Evolutionary conservation across 257 asterid species (phyloP), one percentile per base, ranked within the genome.

Genomic region (Capsicum baccatum): DNA sequence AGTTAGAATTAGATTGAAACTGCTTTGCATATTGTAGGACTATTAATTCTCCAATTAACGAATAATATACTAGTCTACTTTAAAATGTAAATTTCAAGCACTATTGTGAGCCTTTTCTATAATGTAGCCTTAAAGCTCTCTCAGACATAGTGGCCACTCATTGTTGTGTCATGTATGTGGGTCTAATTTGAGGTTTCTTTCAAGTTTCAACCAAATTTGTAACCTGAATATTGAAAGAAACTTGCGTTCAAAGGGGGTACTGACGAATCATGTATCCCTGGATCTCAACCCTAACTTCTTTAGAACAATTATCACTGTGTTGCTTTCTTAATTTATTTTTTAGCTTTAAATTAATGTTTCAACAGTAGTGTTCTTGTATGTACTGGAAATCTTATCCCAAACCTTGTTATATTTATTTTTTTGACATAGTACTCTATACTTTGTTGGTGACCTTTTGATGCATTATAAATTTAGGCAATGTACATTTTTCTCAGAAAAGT

Each of bases 251-350:
- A 57, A 21, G 60, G 59, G 60, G 60, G 80, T 50, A 12, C 44
- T 50, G 80, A 74, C 16, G 44, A 74, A 74, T 74, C 80, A 74
- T 44, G 80, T 74, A 21, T 74, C 80, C 80, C 60, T 50, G 44
- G 58, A 12, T 42, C 13, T 50, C 19, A 74, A 21, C 13, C 60
- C 44, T 74, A 50, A 74, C 44, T 48, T 74, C 60, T 26, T 74
- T 74, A 50, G 42, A 50, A 74, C 59, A 21, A 73, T 48, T 50
- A 50, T 19, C 21, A 12, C 17, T 50, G 47, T 1, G 80, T 21
- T 74, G 60, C 62, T 54, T 21, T 73, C n/a, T 73, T 50, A 19
- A 7, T 50, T 74, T 74, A 7, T 12, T 73, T 68, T 73, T n/a
- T 74, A 48, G 44, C 21, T 21, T 15, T 74, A 74, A 48, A 48